Evolutionary conservation across 2,329 filamentous ascomycete genomes (phyloP).

Genomic region (Alternaria sp.): DNA sequence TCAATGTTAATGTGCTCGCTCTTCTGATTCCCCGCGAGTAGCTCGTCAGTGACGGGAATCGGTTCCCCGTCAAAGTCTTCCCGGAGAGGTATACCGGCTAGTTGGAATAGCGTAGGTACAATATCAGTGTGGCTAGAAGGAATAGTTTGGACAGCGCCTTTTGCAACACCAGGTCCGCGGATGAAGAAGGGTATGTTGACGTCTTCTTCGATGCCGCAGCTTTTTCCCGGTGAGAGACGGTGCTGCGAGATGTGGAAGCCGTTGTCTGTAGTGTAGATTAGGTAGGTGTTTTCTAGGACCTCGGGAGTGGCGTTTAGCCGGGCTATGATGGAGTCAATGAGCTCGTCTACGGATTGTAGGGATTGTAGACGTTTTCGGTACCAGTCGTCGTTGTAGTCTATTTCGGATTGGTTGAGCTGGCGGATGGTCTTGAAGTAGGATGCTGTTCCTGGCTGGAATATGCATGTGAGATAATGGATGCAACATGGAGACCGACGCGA

Average conservation of each 20-base stretch:
- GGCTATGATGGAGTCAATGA: constrained; percentile 58
- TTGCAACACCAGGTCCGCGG: constrained; percentile 50
- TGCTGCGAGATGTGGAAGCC: constrained; percentile 55
- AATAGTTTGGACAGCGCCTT: constrained; percentile 33
- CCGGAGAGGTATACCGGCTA: constrained; percentile 45
- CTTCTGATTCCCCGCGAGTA: constrained; percentile 18
- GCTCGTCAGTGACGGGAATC: constrained; percentile 42
- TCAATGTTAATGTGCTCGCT: constrained; percentile 55
- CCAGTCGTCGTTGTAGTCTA: constrained; percentile 63
- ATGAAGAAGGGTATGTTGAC: constrained; percentile 55
- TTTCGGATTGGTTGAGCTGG: constrained; percentile 56
- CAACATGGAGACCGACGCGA: neutral
- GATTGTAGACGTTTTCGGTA: constrained; percentile 61
- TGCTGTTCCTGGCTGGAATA: constrained; percentile 24
- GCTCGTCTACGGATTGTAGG: constrained; percentile 64
- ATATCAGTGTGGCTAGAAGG: constrained; percentile 53
- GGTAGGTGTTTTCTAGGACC: constrained; percentile 59
- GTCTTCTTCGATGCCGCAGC: constrained; percentile 54
- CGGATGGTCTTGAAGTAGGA: constrained; percentile 34
- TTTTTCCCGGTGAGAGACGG: constrained; percentile 54
- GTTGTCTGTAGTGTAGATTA: constrained; percentile 55
- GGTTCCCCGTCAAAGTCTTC: constrained; percentile 51
- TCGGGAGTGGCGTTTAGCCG: constrained; percentile 52
- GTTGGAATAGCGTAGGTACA: constrained; percentile 51
- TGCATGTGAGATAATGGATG: neutral